Base-by-base conservation (phyloP, 805 yeast genomes). In the Grigorovia humatica region DNA sequence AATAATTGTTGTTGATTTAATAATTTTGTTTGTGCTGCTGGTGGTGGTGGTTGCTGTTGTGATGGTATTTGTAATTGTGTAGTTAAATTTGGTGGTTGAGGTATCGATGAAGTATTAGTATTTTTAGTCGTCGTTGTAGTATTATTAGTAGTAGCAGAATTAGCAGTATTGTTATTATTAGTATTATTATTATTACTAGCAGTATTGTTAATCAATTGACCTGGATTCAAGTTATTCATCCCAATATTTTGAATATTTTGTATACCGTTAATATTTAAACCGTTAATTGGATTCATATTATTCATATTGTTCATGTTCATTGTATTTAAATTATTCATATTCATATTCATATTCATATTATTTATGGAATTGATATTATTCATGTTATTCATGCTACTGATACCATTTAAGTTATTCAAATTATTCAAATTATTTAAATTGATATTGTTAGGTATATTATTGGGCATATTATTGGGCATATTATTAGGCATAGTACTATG, bases 191-290 rank as follows among this genome's bases (percentile, higher is more conserved):
- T 46, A 12, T 13, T 20, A 19, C 11, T n/a, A 13, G 18, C 18
- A 19, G 32, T 44, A n/a, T 44, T 44, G n/a, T 44, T 44, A 7
- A 30, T 32, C 30, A 44, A 49, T 42, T 50, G 53, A 46, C 30
- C 44, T 19, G 23, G 17, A 38, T 38, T 38, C 15, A 38, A 38
- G 15, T 8, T 9, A 15, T 38, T 38, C n/a, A 15, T 38, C 3
- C 18, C 18, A 13, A 15, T 38, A 38, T 38, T 38, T 38, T 38
- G 42, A 12, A 38, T 38, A 15, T 13, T 38, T 8, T 38, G 42
- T 13, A 38, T 3, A 38, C 17, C 17, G 15, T 38, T 38, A 3
- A 38, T 15, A 38, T 38, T 38, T 15, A 38, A 38, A 2, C 42
- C 42, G 13, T 38, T 38, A 13, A 38, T 38, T 3, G 42, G 17